Conservation (phyloP, 2,329 filamentous ascomycete genomes). For the Thelonectria discophora region DNA sequence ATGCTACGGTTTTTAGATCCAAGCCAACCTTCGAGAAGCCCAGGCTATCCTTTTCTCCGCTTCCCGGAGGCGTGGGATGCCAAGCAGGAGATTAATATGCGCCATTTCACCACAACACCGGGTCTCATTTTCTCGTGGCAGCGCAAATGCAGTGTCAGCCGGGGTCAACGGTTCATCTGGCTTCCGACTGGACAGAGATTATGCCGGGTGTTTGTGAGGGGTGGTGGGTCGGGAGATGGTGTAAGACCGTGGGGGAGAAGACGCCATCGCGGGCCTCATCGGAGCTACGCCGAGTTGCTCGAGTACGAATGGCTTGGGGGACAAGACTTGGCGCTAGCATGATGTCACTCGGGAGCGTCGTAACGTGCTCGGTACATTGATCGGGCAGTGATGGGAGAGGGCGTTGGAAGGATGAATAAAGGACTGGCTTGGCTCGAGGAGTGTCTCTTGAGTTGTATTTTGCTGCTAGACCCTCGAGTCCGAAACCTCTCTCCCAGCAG, state of each 20-base stretch:
- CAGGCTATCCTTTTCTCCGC: not conserved
- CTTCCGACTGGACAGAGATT: slow-evolving; percentile 11
- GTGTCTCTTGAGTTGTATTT: not conserved
- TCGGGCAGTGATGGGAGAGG: slow-evolving; percentile 21
- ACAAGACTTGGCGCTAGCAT: slow-evolving; percentile 18
- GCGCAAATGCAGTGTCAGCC: not conserved
- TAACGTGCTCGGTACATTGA: slow-evolving; percentile 30
- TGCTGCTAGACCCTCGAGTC: not conserved
- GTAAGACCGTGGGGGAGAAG: slow-evolving; percentile 36
- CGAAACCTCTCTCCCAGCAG: not conserved
- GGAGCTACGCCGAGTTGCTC: slow-evolving; percentile 8
- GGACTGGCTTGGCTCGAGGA: slow-evolving; percentile 19
- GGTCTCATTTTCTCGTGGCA: not conserved
- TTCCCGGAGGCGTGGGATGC: not conserved
- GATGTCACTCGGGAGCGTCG: slow-evolving; percentile 28
- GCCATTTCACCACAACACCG: not conserved
- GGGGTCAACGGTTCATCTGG: not conserved
- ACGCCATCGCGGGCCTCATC: slow-evolving; percentile 34
- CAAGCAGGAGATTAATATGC: slow-evolving; percentile 1
- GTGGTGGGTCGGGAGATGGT: slow-evolving; percentile 36
- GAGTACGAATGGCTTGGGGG: slow-evolving; percentile 12
- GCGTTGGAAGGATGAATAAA: slow-evolving; percentile 14
- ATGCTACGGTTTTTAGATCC: not conserved
- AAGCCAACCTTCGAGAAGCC: not conserved
- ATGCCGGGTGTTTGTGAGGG: not conserved